Evolutionary conservation across 2,329 filamentous ascomycete species (phyloP).

Genomic region (Aureobasidium musti): DNA sequence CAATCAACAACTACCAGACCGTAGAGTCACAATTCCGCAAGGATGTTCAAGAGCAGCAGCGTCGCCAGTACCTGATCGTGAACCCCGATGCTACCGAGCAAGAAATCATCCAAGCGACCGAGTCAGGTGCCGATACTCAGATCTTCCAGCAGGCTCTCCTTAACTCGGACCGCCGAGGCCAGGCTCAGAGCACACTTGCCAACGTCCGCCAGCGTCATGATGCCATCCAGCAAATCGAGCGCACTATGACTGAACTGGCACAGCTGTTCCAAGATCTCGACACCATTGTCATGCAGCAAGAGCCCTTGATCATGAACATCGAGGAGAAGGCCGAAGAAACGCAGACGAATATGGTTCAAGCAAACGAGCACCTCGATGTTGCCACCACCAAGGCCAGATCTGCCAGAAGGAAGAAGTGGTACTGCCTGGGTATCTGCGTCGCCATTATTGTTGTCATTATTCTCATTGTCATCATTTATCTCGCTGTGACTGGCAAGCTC

Average conservation of each 20-base stretch:
- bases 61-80: conserved; percentile 87
- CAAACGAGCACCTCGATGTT: conserved; percentile 77
- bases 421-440: conserved; percentile 73
- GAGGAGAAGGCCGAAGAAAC: conserved; percentile 86
- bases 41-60: conserved; percentile 78
- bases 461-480: conserved; percentile 44
- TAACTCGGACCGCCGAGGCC: conserved; percentile 75
- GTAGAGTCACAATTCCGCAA: conserved; percentile 79
- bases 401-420: conserved; percentile 94
- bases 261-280: conserved; percentile 91
- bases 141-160: conserved; percentile 87
- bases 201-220: conserved; percentile 82
- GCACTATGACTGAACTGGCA: conserved; percentile 82
- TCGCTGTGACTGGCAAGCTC: conserved; percentile 34
- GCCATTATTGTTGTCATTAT: conserved; percentile 43
- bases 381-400: conserved; percentile 79
- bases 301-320: conserved; percentile 75
- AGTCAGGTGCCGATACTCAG: conserved; percentile 70
- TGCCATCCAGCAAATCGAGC: conserved; percentile 88
- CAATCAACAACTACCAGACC: conserved; percentile 79
- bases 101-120: conserved; percentile 76
- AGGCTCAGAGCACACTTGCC: conserved; percentile 74
- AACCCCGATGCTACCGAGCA: conserved; percentile 75
- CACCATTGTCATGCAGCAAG: conserved; percentile 81
- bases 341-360: conserved; percentile 78